Evolutionary conservation across 257 asterid species (phyloP), one percentile per base, ranked within the genome.

Genomic region (Salvia rosmarinus): DNA sequence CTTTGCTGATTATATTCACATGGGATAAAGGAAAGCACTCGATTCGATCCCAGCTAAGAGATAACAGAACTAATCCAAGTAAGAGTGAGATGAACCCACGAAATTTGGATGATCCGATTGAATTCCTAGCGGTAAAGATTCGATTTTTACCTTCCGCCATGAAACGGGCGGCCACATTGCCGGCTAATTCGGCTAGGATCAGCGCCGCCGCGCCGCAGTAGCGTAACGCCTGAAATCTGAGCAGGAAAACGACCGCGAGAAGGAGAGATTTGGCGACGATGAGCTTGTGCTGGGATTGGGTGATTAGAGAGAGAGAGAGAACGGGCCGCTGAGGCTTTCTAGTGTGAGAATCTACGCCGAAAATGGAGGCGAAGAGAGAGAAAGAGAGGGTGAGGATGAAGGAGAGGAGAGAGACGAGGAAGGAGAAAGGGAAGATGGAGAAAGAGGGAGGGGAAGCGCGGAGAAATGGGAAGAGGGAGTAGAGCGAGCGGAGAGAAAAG

Each of bases 171-270:
- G 92, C 91, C 60, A 86, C 78, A 71, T 80, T 89, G 14, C 97
- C 97, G 0, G 95, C 81, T 55, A 94, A 70, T 76, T 94, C 99
- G 7, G 96, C 99, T 4, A 94, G 74, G 72, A 94, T 94, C 96
- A 94, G 75, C 2, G 99, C 96, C 1, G 97, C 96, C 0, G 96
- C 75, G 46, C 97, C 99, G 55, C 99, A 94, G 56, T 91, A 89
- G n/a, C 87, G 77, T 25, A 94, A 74, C 34, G 96, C 99, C 77
- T 89, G 97, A 70, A 94, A 94, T 67, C 97, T 80, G 13, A 89
- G 83, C 32, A 94, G 78, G 16, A 93, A 90, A 1, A 88, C 86
- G 7, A 86, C 64, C 5, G 95, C 91, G 14, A 89, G 87, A 25
- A 90, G 87, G 40, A 88, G 43, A 0, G 98, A 87, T 79, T 90